Base-by-base conservation (phyloP, 2,329 filamentous ascomycete genomes). In the Clonostachys rosea region DNA sequence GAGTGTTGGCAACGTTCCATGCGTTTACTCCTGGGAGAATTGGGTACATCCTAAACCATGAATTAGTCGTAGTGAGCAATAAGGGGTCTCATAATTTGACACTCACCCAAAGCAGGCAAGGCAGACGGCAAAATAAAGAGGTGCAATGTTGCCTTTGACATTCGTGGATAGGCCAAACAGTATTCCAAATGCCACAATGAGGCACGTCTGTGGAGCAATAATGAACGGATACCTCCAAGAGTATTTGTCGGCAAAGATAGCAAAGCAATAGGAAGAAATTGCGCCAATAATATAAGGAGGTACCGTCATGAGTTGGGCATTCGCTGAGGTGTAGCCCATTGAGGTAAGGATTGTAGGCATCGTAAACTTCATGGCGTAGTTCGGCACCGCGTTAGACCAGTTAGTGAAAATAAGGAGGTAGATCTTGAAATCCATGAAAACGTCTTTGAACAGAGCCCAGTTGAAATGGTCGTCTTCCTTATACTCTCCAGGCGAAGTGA, bases 401-500 rank as follows among this genome's bases (percentile, higher is more conserved):
- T 66, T 71, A 44, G 64, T 63, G 16, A 75, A 58, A 18, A 69
- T 67, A 7, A 76, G 50, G 10, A 66, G 55, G 49, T 65, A 69
- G 13, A 68, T 69, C 56, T 78, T 74, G 65, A 71, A 76, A 54
- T 77, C 73, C 6, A 59, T 60, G 1, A 76, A 46, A 5, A 75
- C 71, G 7, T 64, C 62, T 8, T 64, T 52, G n/a, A 72, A 54
- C 2, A 61, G 55, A 1, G 56, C 49, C 51, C 56, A 59, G 46
- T 66, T 59, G 40, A 71, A 64, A 44, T 58, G 57, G 17, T 60
- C 52, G 45, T 60, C 53, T 41, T 58, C 58, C 9, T 57, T 50
- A 47, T 56, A 56, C 17, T 59, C 53, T 14, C 53, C 51, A 1
- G 56, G 50, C 5, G 49, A 47, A 7, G 55, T 54, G 5, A 53